A percentile compares a stretch with the other conserved stretches of the same genome.
phyloP scores from a whole-genome alignment of 2,329 filamentous ascomycete species.

The Macrophomina pseudophaseolina region DNA sequence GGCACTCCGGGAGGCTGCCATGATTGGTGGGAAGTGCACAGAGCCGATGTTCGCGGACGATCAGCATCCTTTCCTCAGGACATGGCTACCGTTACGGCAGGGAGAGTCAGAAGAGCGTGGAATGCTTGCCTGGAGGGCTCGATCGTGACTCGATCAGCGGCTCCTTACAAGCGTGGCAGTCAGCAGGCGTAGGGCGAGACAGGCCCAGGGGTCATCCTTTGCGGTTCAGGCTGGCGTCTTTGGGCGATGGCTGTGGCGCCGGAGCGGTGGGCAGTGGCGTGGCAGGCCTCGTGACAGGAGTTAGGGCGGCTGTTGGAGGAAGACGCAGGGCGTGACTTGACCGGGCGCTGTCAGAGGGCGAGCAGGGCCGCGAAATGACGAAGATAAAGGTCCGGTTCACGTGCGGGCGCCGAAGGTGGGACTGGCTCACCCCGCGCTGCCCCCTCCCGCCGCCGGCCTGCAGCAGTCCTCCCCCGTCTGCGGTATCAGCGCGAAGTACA shows the following conservation, averaged over 20 bases:
- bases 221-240: not conserved
- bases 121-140: not conserved
- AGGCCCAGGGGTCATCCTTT: constrained; percentile 26
- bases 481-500: constrained; percentile 19
- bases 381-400: constrained; percentile 20
- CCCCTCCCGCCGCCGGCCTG: constrained; percentile 16
- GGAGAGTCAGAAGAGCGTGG: constrained; percentile 18
- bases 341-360: not conserved
- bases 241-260: constrained; percentile 6
- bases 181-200: constrained; percentile 21
- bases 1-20: not conserved
- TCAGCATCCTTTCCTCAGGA: not conserved
- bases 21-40: constrained; percentile 12
- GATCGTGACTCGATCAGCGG: constrained; percentile 15
- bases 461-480: constrained; percentile 9
- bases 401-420: constrained; percentile 17
- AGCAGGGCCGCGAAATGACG: constrained; percentile 6
- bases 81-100: constrained; percentile 2
- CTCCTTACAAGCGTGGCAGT: constrained; percentile 14
- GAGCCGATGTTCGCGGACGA: constrained; percentile 16
- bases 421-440: constrained; percentile 8
- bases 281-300: constrained; percentile 20
- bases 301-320: not conserved
- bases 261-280: constrained; percentile 15
- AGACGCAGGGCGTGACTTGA: constrained; percentile 8